Base-by-base conservation (phyloP, 139 green algal genomes). In the Chlamydomonas urium region DNA sequence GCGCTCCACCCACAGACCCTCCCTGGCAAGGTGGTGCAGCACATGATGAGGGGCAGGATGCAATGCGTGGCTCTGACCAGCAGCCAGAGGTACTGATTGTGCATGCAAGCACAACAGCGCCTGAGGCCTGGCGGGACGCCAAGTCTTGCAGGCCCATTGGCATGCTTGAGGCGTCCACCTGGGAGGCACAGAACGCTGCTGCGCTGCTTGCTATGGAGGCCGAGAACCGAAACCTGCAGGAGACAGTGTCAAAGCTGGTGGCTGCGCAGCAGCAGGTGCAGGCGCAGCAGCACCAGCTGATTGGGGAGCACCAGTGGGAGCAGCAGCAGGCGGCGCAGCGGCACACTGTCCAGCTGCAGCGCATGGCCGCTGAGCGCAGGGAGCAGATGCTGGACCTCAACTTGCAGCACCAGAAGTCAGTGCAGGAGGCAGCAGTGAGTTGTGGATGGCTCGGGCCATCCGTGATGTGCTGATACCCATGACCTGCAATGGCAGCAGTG, bases 121-220 rank as follows among this genome's bases (percentile, higher is more conserved):
- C n/a, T n/a, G n/a, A n/a, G n/a, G n/a, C n/a, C n/a, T n/a, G n/a
- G n/a, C n/a, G n/a, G n/a, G n/a, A n/a, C n/a, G n/a, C n/a, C n/a
- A n/a, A n/a, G n/a, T n/a, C n/a, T n/a, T n/a, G n/a, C n/a, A n/a
- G n/a, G n/a, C n/a, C n/a, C n/a, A 14, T 50, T 14, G 42, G 42
- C 42, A 50, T 24, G 8, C 42, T 50, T 50, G 8, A 8, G 14
- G 42, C 19, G 29, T 10, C 26, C 10, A 63, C 53, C 21, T 68
- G 60, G 60, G 60, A 68, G 33, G 60, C 17, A 28, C 60, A 47
- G 33, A 68, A 29, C 17, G 60, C 60, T 5, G 60, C 60, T 48
- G 60, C 60, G 14, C 33, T 68, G 60, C 23, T 68, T n/a, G 60
- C 60, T 6, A n/a, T 68, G 8, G 60, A 68, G 33, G 60, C 4